phyloP scores from a whole-genome alignment of 805 yeast genomes.

The Teunomyces atbi region DNA sequence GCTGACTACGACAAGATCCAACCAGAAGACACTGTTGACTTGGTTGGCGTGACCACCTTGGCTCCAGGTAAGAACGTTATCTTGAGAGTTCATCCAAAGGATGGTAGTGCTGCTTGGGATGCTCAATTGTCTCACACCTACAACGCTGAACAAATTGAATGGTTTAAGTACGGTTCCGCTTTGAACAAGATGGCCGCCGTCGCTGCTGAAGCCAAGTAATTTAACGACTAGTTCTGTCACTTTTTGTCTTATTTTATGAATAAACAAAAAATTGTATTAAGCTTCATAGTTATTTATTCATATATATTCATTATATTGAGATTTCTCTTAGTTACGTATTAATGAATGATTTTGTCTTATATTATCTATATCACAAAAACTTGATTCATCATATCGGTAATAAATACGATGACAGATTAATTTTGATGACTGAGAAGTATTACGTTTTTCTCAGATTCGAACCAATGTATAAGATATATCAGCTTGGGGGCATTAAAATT shows the following conservation, averaged over 20 bases:
- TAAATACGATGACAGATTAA: no score
- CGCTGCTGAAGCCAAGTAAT: conserved; percentile 7
- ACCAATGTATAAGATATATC: no score
- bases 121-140: conserved; percentile 93
- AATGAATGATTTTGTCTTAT: no score
- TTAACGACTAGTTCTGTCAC: not conserved
- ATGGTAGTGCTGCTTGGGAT: conserved; percentile 80
- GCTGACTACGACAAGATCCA: conserved; percentile 92
- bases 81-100: conserved; percentile 68
- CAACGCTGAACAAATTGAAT: conserved; percentile 94
- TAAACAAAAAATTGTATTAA: conserved; percentile 3
- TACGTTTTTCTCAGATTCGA: no score
- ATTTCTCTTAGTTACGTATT: not conserved
- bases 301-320: conserved; percentile 2
- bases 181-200: conserved; percentile 84
- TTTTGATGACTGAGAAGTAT: no score
- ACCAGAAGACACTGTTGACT: conserved; percentile 86
- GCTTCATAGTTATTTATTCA: conserved; percentile 4
- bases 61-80: conserved; percentile 92
- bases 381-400: no score
- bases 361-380: no score
- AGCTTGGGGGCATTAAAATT: no score
- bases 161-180: conserved; percentile 99
- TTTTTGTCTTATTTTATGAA: conserved; percentile 3
- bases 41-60: conserved; percentile 76